These are phyloP conservation scores for Monsonia emarginata DNA, from an alignment of 441 rosid genomes.

Conservation along the genomic window DNA sequence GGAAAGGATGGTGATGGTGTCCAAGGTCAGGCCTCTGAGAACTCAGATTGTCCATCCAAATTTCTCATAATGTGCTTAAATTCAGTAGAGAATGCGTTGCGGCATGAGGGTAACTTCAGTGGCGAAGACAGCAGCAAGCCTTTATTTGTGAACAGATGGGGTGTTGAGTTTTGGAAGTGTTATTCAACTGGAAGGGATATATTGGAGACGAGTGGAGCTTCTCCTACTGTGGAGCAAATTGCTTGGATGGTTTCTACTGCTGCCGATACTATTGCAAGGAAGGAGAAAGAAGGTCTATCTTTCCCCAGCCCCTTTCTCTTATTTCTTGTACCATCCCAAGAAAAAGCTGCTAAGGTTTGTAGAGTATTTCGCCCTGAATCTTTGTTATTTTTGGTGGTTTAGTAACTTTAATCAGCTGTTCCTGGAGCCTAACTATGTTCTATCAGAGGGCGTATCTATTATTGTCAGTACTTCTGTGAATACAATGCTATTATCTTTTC, in stretches of 20 bases:
- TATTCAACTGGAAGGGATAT: constrained; percentile 43
- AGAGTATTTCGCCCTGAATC: background rate
- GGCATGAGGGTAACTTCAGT: constrained; percentile 21
- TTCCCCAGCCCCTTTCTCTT: constrained; percentile 58
- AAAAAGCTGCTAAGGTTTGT: constrained; percentile 66
- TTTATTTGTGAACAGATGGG: constrained; percentile 59
- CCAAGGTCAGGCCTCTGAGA: constrained; percentile 20
- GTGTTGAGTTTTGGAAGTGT: constrained; percentile 66
- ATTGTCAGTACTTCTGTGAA: background rate
- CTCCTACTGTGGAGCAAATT: constrained; percentile 50
- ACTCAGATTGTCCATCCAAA: constrained; percentile 39
- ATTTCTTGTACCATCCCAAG: constrained; percentile 66
- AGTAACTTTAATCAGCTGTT: too few species aligned
- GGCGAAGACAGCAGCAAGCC: constrained; percentile 30
- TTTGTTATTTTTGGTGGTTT: too few species aligned
- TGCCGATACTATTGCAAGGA: constrained; percentile 57
- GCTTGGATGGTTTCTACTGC: constrained; percentile 77
- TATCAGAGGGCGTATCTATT: too few species aligned
- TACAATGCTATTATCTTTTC: background rate
- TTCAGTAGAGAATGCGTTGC: constrained; percentile 44
- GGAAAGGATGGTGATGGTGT: too few species aligned
- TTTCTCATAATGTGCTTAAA: constrained; percentile 50
- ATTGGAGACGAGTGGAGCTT: constrained; percentile 53
- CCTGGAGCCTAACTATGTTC: background rate
- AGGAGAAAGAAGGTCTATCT: constrained; percentile 49